phyloP scores from a whole-genome alignment of 78 protist genomes.

The Corallochytrium limacisporum region DNA sequence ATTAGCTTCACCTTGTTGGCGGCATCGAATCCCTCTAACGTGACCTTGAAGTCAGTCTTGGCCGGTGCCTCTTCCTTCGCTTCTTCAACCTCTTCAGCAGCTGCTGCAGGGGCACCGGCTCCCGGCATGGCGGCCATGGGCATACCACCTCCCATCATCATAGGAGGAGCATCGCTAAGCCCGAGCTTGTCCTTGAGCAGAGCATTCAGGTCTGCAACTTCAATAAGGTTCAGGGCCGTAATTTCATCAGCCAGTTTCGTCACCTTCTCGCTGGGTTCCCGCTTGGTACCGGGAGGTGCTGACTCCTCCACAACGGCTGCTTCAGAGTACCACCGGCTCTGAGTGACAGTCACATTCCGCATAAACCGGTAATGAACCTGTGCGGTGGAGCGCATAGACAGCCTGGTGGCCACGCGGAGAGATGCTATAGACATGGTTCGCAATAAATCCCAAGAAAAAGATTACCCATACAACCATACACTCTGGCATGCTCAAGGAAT shows the following conservation, averaged over 20 bases:
- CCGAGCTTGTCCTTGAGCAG: slow-evolving; percentile 13
- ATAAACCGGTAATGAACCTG: too few species aligned
- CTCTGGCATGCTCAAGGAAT: too few species aligned
- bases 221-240: slow-evolving; percentile 1
- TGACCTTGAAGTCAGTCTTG: slow-evolving; percentile 14
- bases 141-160: not conserved
- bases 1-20: slow-evolving; percentile 6
- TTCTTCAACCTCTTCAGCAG: not conserved
- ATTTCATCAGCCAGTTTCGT: slow-evolving; percentile 17
- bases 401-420: too few species aligned
- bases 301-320: too few species aligned
- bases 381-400: too few species aligned
- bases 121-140: not conserved
- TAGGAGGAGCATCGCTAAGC: not conserved
- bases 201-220: not conserved
- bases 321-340: too few species aligned
- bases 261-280: too few species aligned
- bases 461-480: too few species aligned
- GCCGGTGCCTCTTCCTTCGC: slow-evolving; percentile 1
- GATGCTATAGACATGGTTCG: too few species aligned
- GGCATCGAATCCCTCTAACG: slow-evolving; percentile 1
- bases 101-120: not conserved
- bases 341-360: too few species aligned
- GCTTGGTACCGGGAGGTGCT: too few species aligned
- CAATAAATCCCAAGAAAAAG: too few species aligned